Evolutionary conservation across 306 rosid genomes (phyloP), one percentile per base, ranked within the genome.

Genomic region (Crotalaria pallida): DNA sequence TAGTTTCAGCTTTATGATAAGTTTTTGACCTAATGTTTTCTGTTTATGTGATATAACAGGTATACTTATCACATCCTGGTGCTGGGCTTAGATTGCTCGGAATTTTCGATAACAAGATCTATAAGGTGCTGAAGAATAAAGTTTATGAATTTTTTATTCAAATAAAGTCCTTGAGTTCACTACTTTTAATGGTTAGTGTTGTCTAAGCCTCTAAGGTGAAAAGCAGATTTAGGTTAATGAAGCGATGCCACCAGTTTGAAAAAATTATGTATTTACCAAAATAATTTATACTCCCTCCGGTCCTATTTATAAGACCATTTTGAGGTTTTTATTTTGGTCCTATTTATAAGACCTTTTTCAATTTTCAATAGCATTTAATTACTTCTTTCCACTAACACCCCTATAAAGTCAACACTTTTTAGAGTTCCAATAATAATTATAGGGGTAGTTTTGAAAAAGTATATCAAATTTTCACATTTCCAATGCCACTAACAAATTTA

Each of bases 31-130:
- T n/a, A 7, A 33, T 2, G 33, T 61, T 31, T 17, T 59, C 33
- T 43, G 13, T 67, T 29, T 11, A 26, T 45, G 57, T 58, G 51
- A 76, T 77, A 29, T n/a, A n/a, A 79, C 96, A 93, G 98, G 96
- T 88, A 26, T 97, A 90, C 77, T 80, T 93, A 77, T 88, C 98
- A 36, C 86, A 77, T 81, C 89, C 92, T 17, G 71, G 84, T 69
- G 98, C 92, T 5, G 97, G 88, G 77, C 86, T 93, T 62, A 84
- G 98, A 78, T 77, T 93, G 75, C 85, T 93, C 15, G 98, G 90
- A 77, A 96, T 90, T 79, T 93, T 93, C 76, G 85, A 88, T 80
- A 97, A 93, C 86, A 93, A 93, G 82, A 93, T 93, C 48, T 93
- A 93, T 68, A 93, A 93, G 97, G 98, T 93, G 50, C 9, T 68